A percentile compares a stretch with the other conserved stretches of the same genome.
Evolutionary conservation across 352 stramenopile genomes (phyloP).

Genomic region (Phytophthora brassicae): DNA sequence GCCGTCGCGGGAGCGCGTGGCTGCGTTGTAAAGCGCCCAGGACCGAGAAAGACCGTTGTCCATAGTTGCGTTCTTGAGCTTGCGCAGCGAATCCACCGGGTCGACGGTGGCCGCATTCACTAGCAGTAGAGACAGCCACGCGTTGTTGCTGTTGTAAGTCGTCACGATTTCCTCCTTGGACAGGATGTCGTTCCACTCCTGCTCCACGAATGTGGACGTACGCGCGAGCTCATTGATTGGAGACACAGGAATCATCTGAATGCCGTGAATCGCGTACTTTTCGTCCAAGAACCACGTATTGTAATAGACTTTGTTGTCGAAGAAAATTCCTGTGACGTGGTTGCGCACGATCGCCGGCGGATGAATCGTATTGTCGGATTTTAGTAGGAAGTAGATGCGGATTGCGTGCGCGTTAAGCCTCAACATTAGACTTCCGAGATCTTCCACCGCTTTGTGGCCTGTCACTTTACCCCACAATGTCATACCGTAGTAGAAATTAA

Average conservation of each 20-base stretch:
- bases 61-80: conserved; percentile 39
- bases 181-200: conserved; percentile 68
- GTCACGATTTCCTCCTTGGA: conserved; percentile 51
- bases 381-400: conserved; percentile 67
- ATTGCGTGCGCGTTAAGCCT: conserved; percentile 53
- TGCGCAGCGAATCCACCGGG: conserved; percentile 40
- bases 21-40: conserved; percentile 59
- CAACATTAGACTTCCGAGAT: conserved; percentile 62
- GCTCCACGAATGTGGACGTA: conserved; percentile 48
- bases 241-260: conserved; percentile 69
- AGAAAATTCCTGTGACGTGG: conserved; percentile 64
- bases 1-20: conserved; percentile 31
- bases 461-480: conserved; percentile 56
- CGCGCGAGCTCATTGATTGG: conserved; percentile 64
- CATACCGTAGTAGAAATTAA: conserved; percentile 77
- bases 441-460: conserved; percentile 47
- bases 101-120: conserved; percentile 59
- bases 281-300: conserved; percentile 59
- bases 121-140: conserved; percentile 60
- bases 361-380: conserved; percentile 52
- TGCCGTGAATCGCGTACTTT: conserved; percentile 64
- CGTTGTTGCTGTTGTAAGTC: conserved; percentile 32
- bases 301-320: conserved; percentile 64
- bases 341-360: conserved; percentile 56
- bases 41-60: conserved; percentile 54